These are phyloP conservation scores for Calonectria hawksworthii DNA, from an alignment of 2,329 filamentous ascomycete genomes.

Conservation along the genomic window DNA sequence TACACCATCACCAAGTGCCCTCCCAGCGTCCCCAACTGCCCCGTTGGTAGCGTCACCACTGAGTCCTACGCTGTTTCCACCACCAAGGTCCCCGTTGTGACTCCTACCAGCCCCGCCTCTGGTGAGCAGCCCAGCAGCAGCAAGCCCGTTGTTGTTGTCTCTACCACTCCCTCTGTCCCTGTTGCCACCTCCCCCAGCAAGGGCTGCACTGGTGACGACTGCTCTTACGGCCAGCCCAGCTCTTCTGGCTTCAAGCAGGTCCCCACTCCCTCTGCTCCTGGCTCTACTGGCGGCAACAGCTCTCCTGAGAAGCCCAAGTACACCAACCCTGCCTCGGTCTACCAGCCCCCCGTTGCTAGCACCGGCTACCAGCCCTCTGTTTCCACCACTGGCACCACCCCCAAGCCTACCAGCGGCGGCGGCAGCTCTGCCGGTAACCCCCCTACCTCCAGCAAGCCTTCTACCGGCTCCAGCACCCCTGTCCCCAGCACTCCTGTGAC, in stretches of 20 bases:
- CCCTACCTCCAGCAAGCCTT: constrained; percentile 15
- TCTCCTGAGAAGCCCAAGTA: constrained; percentile 19
- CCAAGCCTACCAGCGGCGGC: neutral
- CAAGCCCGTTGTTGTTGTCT: constrained; percentile 51
- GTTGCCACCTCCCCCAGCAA: constrained; percentile 13
- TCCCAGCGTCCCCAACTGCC: constrained; percentile 41
- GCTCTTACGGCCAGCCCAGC: neutral
- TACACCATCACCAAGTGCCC: constrained; percentile 43
- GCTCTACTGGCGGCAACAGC: neutral
- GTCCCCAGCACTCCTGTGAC: constrained; percentile 29
- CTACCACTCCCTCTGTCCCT: constrained; percentile 25
- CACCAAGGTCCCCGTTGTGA: constrained; percentile 52
- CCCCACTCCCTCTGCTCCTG: constrained; percentile 15
- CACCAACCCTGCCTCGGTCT: constrained; percentile 24
- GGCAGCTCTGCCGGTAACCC: constrained; percentile 13
- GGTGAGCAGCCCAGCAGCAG: constrained; percentile 46
- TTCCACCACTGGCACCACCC: neutral
- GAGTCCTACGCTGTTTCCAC: constrained; percentile 49
- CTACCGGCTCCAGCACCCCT: neutral
- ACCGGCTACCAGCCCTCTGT: neutral
- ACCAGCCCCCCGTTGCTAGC: constrained; percentile 1
- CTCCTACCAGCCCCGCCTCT: constrained; percentile 45
- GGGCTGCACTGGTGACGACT: neutral
- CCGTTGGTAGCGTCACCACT: constrained; percentile 45
- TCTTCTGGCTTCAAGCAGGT: constrained; percentile 22